Conservation (phyloP, 2,329 filamentous ascomycete species). For the Botrytis aclada region DNA sequence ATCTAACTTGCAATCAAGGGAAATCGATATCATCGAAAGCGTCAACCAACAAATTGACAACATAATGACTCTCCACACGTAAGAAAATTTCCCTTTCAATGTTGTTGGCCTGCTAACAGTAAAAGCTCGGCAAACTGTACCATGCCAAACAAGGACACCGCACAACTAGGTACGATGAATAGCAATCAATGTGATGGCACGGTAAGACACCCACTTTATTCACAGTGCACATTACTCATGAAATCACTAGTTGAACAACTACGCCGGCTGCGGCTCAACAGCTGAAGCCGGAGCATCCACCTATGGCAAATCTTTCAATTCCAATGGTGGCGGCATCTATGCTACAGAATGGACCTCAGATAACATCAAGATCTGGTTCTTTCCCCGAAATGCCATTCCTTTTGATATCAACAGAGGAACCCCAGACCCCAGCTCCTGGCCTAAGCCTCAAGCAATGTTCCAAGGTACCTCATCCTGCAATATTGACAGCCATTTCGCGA, state of each 20-base stretch:
- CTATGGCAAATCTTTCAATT: constrained; percentile 65
- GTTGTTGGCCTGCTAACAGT: not conserved
- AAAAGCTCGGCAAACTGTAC: constrained; percentile 14
- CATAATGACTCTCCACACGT: constrained; percentile 14
- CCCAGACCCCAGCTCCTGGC: constrained; percentile 67
- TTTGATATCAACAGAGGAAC: constrained; percentile 57
- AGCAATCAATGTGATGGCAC: constrained; percentile 11
- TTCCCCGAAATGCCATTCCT: constrained; percentile 64
- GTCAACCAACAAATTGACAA: constrained; percentile 11
- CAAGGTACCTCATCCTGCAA: constrained; percentile 60
- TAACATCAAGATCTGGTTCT: constrained; percentile 63
- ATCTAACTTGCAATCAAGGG: not conserved
- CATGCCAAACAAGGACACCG: not conserved
- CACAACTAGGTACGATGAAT: constrained; percentile 9
- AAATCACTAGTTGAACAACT: not conserved
- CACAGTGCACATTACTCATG: not conserved
- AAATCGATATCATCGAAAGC: constrained; percentile 16
- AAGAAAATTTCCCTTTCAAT: not conserved
- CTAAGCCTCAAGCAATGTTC: constrained; percentile 56
- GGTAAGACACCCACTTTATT: not conserved
- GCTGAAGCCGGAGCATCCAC: constrained; percentile 21
- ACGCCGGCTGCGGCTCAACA: constrained; percentile 27
- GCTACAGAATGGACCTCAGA: constrained; percentile 65
- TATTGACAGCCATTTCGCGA: constrained; percentile 64
- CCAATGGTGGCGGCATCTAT: constrained; percentile 62